Percentiles rank a stretch among this genome's conserved stretches.
phyloP scores from a whole-genome alignment of 148 eudicot genomes.

The Spergularia bocconei region DNA sequence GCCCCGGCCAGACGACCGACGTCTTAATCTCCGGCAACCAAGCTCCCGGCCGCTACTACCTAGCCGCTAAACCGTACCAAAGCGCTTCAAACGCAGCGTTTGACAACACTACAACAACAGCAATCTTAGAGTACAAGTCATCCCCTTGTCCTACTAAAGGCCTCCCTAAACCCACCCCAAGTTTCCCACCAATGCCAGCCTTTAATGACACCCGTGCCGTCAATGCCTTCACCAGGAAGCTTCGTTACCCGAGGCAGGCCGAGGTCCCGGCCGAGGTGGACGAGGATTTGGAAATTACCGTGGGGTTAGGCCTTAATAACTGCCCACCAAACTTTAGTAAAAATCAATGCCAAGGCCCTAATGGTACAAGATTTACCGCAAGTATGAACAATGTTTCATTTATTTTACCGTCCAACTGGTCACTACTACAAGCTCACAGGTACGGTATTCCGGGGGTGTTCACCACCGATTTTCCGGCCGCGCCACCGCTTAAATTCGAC shows the following conservation, averaged over 20 bases:
- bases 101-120: conserved; percentile 85
- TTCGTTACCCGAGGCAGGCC: conserved; percentile 53
- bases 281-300: conserved; percentile 63
- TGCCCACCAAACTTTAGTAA: conserved; percentile 56
- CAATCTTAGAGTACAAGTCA: conserved; percentile 69
- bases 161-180: conserved; percentile 29
- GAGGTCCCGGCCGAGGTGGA: conserved; percentile 56
- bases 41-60: conserved; percentile 68
- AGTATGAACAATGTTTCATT: conserved; percentile 94
- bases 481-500: conserved; percentile 66
- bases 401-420: conserved; percentile 63
- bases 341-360: conserved; percentile 74
- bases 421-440: conserved; percentile 73
- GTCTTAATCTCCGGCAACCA: conserved; percentile 71
- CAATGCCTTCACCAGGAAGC: conserved; percentile 53
- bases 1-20: conserved; percentile 92
- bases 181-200: conserved; percentile 55
- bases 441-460: conserved; percentile 63
- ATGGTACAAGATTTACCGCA: conserved; percentile 71
- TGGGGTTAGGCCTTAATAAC: conserved; percentile 63
- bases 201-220: conserved; percentile 66
- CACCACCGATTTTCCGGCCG: conserved; percentile 66
- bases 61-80: conserved; percentile 72
- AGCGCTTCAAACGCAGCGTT: conserved; percentile 82
- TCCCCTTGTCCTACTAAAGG: conserved; percentile 57